Evolutionary conservation across 768 basidiomycete genomes (phyloP).

Genomic region (Nidula microcarpa): DNA sequence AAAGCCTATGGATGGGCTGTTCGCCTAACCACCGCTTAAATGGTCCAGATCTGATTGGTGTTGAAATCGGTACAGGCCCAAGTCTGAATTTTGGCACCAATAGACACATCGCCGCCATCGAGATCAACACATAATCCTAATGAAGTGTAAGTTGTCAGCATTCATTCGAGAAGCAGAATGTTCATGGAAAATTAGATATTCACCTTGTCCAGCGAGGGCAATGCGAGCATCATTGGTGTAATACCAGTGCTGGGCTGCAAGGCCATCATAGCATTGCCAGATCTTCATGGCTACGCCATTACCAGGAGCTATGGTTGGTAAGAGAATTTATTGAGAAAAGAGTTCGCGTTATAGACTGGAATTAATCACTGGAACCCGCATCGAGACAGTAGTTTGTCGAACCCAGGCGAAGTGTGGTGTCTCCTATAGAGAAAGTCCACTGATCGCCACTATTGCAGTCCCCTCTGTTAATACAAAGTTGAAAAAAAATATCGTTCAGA

Average conservation of each 20-base stretch:
- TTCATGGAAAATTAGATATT: background rate
- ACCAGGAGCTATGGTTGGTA: background rate
- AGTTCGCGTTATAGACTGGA: too few species aligned
- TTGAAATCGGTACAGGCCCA: background rate
- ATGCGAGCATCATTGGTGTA: background rate
- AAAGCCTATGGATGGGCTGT: too few species aligned
- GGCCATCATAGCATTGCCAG: background rate
- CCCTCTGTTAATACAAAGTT: too few species aligned
- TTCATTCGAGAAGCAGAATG: background rate
- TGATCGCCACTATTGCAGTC: too few species aligned
- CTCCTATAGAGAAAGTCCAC: too few species aligned
- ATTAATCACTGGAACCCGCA: too few species aligned
- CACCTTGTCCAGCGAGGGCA: background rate
- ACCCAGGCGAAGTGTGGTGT: too few species aligned
- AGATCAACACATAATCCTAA: background rate
- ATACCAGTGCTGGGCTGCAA: background rate
- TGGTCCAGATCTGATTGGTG: conserved; percentile 42
- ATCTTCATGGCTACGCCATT: background rate
- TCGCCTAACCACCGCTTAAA: too few species aligned
- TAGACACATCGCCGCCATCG: background rate
- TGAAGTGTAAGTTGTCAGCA: background rate
- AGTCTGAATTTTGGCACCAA: background rate
- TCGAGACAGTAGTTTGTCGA: too few species aligned
- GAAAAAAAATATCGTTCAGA: too few species aligned
- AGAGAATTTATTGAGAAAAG: too few species aligned